These are phyloP conservation scores for Solanum peruvianum DNA, from an alignment of 257 asterid species.

Conservation along the genomic window DNA sequence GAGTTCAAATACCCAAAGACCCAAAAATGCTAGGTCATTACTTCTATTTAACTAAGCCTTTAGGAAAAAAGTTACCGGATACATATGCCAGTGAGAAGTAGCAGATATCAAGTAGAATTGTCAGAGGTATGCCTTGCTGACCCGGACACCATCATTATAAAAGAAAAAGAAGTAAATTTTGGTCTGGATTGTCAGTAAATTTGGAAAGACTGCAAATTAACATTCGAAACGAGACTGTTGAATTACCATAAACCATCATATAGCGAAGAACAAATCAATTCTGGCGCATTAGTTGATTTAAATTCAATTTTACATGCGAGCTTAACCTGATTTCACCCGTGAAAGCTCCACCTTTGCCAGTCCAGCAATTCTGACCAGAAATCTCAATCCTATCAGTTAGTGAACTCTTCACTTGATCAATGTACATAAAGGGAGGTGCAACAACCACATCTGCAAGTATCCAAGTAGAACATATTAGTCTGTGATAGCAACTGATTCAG, in stretches of 20 bases:
- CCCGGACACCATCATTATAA: neutral
- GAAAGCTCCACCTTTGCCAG: slow-evolving; percentile 97
- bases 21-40: neutral
- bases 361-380: slow-evolving; percentile 96
- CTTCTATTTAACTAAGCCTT: neutral
- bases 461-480: neutral
- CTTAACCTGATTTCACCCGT: slow-evolving; percentile 95
- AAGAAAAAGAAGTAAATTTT: neutral
- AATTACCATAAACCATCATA: neutral
- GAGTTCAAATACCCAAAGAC: neutral
- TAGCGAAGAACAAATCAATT: neutral
- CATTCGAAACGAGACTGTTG: neutral
- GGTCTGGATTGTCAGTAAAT: neutral
- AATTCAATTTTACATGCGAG: neutral
- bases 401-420: slow-evolving; percentile 82
- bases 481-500: neutral
- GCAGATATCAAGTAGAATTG: neutral
- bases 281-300: neutral
- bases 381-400: slow-evolving; percentile 61
- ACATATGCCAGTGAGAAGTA: neutral
- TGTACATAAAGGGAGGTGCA: slow-evolving; percentile 91
- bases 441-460: slow-evolving; percentile 77
- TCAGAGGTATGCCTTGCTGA: neutral
- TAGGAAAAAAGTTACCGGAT: neutral
- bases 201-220: neutral